Evolutionary conservation across 1,284 basidiomycete genomes (phyloP), one percentile per base, ranked within the genome.

Genomic region (Paramarasmius palmivorus): DNA sequence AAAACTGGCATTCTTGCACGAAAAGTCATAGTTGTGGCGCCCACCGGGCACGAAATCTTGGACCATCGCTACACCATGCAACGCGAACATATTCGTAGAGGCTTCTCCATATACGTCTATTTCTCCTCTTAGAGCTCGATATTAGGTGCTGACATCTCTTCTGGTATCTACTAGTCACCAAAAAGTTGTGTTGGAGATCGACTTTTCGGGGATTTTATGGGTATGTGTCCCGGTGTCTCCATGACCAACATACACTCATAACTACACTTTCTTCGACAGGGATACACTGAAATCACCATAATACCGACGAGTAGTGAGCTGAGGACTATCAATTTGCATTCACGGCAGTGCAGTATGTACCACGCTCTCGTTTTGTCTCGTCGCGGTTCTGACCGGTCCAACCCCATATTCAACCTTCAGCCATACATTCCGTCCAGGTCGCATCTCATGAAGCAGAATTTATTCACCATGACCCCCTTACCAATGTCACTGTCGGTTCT

Each of bases 241-340:
- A 62, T 58, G 56, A 54, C 55, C 58, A 37, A 60, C 52, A 44
- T 44, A 51, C 55, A 58, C 62, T 57, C 65, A 58, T 32, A 23
- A 55, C 47, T 49, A 26, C 23, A 49, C 47, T 50, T 57, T 40
- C 34, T 36, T 22, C 49, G 50, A 34, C 63, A 93, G 92, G 92
- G 92, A 58, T 95, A 93, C 72, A 95, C 94, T 20, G 94, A 97
- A 73, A 83, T 97, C 61, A 92, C 91, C 17, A 79, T 97, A 53
- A 71, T 90, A 34, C 95, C 95, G 7, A 85, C 83, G 36, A 87
- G 77, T 65, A 81, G 80, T 57, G 86, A 91, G 56, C 77, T 97
- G 36, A 83, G 76, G 62, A 90, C 91, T 4, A 79, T 97, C 35
- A 85, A 93, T 69, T 79, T 97, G 36, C 90, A 97, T 68, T 92